These are phyloP conservation scores for Copromyces sp. DNA, from an alignment of 495 filamentous ascomycete genomes.

Conservation along the genomic window DNA sequence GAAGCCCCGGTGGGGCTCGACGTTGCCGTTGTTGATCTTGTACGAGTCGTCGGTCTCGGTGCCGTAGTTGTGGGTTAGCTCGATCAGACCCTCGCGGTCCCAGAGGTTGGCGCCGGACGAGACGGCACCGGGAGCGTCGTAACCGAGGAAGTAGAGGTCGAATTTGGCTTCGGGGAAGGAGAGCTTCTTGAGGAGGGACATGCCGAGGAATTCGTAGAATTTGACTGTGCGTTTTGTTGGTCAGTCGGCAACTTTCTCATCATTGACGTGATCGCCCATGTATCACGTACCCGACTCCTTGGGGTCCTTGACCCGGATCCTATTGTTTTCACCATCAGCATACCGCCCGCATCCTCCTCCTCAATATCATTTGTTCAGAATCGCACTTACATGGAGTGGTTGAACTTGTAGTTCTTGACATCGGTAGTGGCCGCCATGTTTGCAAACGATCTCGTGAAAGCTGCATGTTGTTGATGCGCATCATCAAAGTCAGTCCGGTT, in stretches of 20 bases:
- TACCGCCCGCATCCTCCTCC: slow-evolving; percentile 3
- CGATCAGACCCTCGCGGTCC: slow-evolving; percentile 81
- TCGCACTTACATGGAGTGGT: slow-evolving; percentile 59
- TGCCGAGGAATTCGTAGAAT: slow-evolving; percentile 89
- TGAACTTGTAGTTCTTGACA: slow-evolving; percentile 74
- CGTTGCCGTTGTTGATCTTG: slow-evolving; percentile 81
- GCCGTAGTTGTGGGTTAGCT: slow-evolving; percentile 95
- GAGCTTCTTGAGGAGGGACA: slow-evolving; percentile 71
- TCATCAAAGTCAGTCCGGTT: not conserved
- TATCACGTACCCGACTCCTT: slow-evolving; percentile 53
- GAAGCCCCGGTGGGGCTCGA: slow-evolving; percentile 76
- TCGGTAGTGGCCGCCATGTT: slow-evolving; percentile 66
- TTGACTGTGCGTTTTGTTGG: slow-evolving; percentile 44
- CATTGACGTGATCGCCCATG: not conserved
- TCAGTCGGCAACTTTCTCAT: not conserved
- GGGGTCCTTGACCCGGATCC: slow-evolving; percentile 93
- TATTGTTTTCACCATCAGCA: slow-evolving; percentile 30
- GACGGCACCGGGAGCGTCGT: slow-evolving; percentile 51
- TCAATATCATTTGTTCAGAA: not conserved
- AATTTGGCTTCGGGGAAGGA: slow-evolving; percentile 70
- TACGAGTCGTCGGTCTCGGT: slow-evolving; percentile 80
- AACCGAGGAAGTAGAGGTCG: slow-evolving; percentile 77
- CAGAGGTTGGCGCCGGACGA: slow-evolving; percentile 56
- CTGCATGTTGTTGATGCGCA: not conserved
- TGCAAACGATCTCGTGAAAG: slow-evolving; percentile 17